phyloP scores from a whole-genome alignment of 139 green algal genomes.

The Coelastrella sp. region DNA sequence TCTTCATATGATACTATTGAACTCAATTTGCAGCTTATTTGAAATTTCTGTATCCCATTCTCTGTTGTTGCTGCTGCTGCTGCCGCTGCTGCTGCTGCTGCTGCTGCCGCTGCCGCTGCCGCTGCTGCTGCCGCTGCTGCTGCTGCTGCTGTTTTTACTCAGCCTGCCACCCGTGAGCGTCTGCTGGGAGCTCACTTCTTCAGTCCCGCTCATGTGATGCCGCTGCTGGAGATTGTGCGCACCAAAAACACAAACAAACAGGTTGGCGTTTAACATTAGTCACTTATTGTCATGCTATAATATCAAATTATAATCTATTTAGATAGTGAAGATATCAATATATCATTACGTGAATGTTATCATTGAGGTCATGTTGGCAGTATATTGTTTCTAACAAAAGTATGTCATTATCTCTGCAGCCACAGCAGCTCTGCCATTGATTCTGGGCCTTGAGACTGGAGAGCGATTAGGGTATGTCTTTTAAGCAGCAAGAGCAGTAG shows the following conservation, averaged over 20 bases:
- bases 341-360: too few relatives aligned
- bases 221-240: constrained; percentile 98
- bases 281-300: background rate
- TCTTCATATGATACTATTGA: too few relatives aligned
- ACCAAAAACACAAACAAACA: constrained; percentile 88
- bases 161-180: constrained; percentile 71
- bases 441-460: too few relatives aligned
- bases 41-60: too few relatives aligned
- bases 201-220: constrained; percentile 98
- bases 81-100: background rate
- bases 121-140: background rate
- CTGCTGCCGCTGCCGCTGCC: background rate
- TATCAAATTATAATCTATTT: background rate
- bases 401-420: too few relatives aligned
- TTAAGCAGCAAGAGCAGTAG: too few relatives aligned
- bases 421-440: too few relatives aligned
- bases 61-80: background rate
- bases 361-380: too few relatives aligned
- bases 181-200: constrained; percentile 98
- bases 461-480: too few relatives aligned
- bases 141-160: background rate
- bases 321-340: too few relatives aligned
- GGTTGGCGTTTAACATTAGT: constrained; percentile 48
- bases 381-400: background rate
- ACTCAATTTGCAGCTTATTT: too few relatives aligned